These are phyloP conservation scores for Acacia melanoxylon DNA, from an alignment of 306 rosid species.

Conservation along the genomic window DNA sequence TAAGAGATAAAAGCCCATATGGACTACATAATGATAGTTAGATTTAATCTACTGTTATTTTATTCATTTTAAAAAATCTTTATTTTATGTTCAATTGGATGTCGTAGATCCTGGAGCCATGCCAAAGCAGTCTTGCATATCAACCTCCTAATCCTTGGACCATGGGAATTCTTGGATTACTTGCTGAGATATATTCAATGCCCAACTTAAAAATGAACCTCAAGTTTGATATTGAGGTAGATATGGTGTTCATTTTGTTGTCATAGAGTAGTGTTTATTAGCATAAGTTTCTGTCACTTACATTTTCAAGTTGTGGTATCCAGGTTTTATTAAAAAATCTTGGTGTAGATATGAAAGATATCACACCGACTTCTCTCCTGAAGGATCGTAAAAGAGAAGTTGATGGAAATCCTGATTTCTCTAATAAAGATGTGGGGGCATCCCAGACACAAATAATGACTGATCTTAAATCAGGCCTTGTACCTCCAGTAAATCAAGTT, in stretches of 20 bases:
- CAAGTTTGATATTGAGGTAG: conserved; percentile 98
- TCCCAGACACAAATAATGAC: conserved; percentile 74
- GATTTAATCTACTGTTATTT: conserved; percentile 19
- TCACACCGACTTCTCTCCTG: conserved; percentile 85
- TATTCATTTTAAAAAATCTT: background rate
- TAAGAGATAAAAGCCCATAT: background rate
- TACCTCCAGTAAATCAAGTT: conserved; percentile 79
- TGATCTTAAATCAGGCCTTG: conserved; percentile 72
- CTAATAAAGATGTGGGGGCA: conserved; percentile 90
- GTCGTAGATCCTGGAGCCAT: conserved; percentile 87
- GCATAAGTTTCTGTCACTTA: background rate
- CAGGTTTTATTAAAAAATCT: conserved; percentile 94
- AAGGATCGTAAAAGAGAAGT: conserved; percentile 89
- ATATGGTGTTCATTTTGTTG: conserved; percentile 6
- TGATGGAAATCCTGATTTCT: conserved; percentile 99
- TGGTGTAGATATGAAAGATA: conserved; percentile 92
- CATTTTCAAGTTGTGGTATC: conserved; percentile 23
- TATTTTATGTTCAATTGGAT: conserved; percentile 24
- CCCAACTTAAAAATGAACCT: conserved; percentile 99
- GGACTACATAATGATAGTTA: background rate
- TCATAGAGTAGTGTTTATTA: conserved; percentile 1
- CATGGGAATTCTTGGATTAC: conserved; percentile 98
- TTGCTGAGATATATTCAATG: conserved; percentile 97
- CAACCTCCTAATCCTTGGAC: conserved; percentile 99
- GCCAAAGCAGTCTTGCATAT: conserved; percentile 91